phyloP scores from a whole-genome alignment of 1,284 basidiomycete species.

The Ganoderma resinaceum region DNA sequence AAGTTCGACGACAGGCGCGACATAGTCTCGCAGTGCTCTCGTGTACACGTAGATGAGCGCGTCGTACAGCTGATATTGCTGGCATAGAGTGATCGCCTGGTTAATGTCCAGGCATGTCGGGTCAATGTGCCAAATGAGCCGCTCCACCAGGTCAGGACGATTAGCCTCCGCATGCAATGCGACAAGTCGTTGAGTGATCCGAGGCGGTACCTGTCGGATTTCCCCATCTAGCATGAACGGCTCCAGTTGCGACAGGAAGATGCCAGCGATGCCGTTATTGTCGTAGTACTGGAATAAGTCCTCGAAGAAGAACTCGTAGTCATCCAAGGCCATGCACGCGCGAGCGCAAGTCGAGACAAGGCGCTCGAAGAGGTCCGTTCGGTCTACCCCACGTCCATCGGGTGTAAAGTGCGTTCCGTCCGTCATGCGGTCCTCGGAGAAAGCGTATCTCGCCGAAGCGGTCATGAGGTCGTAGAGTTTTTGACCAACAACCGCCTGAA shows the following conservation, averaged over 20 bases:
- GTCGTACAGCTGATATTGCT: constrained; percentile 86
- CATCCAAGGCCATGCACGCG: constrained; percentile 83
- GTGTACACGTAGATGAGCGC: constrained; percentile 96
- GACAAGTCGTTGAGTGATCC: constrained; percentile 88
- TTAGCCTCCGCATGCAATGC: constrained; percentile 77
- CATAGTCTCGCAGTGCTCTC: constrained; percentile 86
- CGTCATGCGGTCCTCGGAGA: constrained; percentile 93
- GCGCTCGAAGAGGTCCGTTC: constrained; percentile 89
- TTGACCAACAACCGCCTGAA: constrained; percentile 74
- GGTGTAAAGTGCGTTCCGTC: constrained; percentile 86
- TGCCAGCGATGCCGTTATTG: constrained; percentile 84
- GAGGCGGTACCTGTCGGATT: constrained; percentile 82
- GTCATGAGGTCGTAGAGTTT: constrained; percentile 86
- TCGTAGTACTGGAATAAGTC: constrained; percentile 93
- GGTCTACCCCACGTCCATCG: constrained; percentile 91
- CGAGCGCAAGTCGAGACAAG: constrained; percentile 85
- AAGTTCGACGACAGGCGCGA: constrained; percentile 89
- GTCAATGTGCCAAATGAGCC: constrained; percentile 96
- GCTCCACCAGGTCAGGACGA: constrained; percentile 83
- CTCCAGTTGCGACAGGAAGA: constrained; percentile 88
- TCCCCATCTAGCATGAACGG: constrained; percentile 82
- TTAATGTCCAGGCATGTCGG: constrained; percentile 93
- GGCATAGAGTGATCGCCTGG: constrained; percentile 89
- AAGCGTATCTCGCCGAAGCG: constrained; percentile 89
- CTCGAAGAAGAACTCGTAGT: constrained; percentile 90